Evolutionary conservation across 495 filamentous ascomycete species (phyloP), one percentile per base, ranked within the genome.

Genomic region (Penicilliopsis zonata): DNA sequence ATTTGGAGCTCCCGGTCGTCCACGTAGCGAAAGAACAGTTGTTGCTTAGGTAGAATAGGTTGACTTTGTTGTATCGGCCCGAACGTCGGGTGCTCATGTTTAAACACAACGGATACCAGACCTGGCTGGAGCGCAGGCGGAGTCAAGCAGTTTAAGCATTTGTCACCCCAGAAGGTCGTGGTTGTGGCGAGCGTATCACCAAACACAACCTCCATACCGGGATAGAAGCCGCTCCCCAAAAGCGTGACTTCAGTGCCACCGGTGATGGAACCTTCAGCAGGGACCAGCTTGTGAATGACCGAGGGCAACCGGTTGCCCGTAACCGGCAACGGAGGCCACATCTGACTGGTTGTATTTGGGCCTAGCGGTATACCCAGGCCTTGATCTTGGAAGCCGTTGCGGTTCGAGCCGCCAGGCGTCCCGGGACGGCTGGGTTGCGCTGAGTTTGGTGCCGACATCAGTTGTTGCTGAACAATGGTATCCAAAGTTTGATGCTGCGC

Each of bases 191-290:
- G 63, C 3, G 65, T 68, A 27, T 84, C 76, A 12, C 86, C 87
- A 53, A 95, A 95, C 43, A 86, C 77, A 36, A 94, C 84, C 34
- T 84, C 80, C 46, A 88, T 70, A 4, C 82, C 83, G 28, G 77
- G 72, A 21, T 70, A 74, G 43, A 94, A 94, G 13, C 76, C 75
- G 42, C 72, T 78, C 4, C 88, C 87, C 16, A 88, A 59, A 33
- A 87, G 66, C 0, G 81, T 85, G 9, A 94, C 83, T 44, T 94
- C 86, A 19, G 82, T 80, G 9, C 86, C 85, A 35, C 88, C 88
- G 15, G 67, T 67, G 25, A 76, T 76, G 7, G 86, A 81, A 8
- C 87, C 88, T 51, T 92, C 80, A 20, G 66, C 63, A 1, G 87
- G 87, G 22, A 88, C 80, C 28, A 94, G 53, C 47, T 85, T 86